phyloP scores from a whole-genome alignment of 2,329 filamentous ascomycete species.

The Aspergillus sp. region DNA sequence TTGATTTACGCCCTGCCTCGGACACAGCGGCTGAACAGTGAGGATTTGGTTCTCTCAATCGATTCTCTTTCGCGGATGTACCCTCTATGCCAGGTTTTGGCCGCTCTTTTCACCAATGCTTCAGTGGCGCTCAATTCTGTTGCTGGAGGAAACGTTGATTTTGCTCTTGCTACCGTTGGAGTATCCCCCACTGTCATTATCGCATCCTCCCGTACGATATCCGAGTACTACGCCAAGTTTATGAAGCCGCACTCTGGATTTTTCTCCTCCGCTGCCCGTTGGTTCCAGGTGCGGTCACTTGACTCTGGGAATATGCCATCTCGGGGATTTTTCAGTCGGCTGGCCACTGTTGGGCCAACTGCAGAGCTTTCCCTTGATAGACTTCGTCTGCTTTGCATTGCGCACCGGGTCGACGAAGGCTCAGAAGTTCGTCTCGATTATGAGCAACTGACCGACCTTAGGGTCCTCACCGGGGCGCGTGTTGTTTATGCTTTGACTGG shows the following conservation, averaged over 20 bases:
- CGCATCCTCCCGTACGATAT: conserved; percentile 71
- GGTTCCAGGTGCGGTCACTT: conserved; percentile 68
- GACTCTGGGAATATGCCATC: conserved; percentile 73
- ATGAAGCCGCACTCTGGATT: conserved; percentile 60
- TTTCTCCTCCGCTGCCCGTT: conserved; percentile 68
- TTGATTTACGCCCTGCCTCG: conserved; percentile 75
- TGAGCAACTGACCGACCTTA: conserved; percentile 72
- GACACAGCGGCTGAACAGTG: conserved; percentile 68
- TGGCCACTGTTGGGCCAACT: conserved; percentile 38
- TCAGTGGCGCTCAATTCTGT: conserved; percentile 89
- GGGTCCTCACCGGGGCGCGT: conserved; percentile 75
- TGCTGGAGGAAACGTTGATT: conserved; percentile 69
- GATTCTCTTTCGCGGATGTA: conserved; percentile 79
- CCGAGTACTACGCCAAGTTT: conserved; percentile 65
- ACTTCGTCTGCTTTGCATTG: conserved; percentile 77
- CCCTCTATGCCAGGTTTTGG: conserved; percentile 74
- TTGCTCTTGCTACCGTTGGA: conserved; percentile 70
- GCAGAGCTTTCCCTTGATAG: conserved; percentile 57
- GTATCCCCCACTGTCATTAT: conserved; percentile 81
- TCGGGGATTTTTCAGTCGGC: conserved; percentile 58
- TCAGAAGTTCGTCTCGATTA: conserved; percentile 65
- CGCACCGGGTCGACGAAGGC: conserved; percentile 66
- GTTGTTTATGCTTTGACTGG: conserved; percentile 84
- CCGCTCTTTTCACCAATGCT: conserved; percentile 79
- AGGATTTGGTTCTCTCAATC: conserved; percentile 81